A percentile compares a stretch with the other conserved stretches of the same genome.
Conservation (phyloP, 768 basidiomycete species). For the Russula olivacea region DNA sequence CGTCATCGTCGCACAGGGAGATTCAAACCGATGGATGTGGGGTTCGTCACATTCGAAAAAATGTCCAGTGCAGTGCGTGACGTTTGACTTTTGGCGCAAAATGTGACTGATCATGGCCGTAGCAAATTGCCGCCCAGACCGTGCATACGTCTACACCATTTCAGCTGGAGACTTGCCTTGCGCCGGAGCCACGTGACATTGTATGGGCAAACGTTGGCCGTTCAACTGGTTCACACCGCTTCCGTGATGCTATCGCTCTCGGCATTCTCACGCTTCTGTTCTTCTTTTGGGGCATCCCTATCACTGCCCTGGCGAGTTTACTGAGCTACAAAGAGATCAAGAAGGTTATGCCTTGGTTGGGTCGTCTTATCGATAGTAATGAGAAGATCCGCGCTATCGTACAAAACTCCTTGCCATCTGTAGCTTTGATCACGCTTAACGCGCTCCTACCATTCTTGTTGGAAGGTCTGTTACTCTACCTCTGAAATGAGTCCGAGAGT, state of each 20-base stretch:
- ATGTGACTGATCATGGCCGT: constrained; percentile 5
- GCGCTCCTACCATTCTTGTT: constrained; percentile 82
- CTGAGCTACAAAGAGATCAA: constrained; percentile 93
- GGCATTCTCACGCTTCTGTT: constrained; percentile 65
- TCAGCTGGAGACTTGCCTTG: constrained; percentile 62
- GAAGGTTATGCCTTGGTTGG: constrained; percentile 83
- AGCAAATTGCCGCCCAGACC: constrained; percentile 87
- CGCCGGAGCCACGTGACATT: constrained; percentile 93
- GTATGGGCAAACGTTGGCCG: constrained; percentile 89
- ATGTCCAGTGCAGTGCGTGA: constrained; percentile 79
- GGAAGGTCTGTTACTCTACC: constrained; percentile 51
- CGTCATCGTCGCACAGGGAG: constrained; percentile 62
- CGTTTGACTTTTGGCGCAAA: background rate
- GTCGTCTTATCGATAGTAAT: constrained; percentile 74
- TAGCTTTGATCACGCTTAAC: constrained; percentile 88
- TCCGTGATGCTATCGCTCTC: constrained; percentile 69
- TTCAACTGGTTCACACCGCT: constrained; percentile 48
- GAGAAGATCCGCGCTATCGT: constrained; percentile 79
- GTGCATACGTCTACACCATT: constrained; percentile 67
- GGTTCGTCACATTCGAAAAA: constrained; percentile 96
- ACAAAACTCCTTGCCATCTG: constrained; percentile 88
- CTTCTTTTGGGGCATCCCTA: constrained; percentile 91
- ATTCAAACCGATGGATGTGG: constrained; percentile 76
- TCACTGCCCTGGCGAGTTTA: constrained; percentile 77
- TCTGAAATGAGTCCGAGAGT: background rate